Evolutionary conservation across 371 early-diverging fungal genomes (phyloP).

Genomic region (Chytridium lagenaria): DNA sequence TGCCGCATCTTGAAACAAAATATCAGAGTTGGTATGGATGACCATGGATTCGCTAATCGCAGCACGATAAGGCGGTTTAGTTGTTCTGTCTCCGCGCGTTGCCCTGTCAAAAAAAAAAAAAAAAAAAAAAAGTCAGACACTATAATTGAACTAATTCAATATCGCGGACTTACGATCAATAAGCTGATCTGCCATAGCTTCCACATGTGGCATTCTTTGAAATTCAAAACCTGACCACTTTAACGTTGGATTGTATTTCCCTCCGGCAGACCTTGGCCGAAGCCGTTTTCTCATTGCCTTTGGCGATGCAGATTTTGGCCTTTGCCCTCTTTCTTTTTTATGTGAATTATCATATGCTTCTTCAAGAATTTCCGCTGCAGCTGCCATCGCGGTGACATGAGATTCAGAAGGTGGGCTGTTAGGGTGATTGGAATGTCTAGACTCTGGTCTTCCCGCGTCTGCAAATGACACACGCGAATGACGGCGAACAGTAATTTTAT

Average conservation of each 20-base stretch:
- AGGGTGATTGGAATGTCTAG: no score
- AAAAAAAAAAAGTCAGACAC: not conserved
- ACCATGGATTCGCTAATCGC: slow-evolving; percentile 36
- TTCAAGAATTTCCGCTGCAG: no score
- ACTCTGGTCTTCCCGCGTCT: no score
- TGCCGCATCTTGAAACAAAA: slow-evolving; percentile 21
- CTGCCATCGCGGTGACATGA: no score
- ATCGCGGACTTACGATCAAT: no score
- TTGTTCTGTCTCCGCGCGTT: slow-evolving; percentile 29
- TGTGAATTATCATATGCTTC: no score
- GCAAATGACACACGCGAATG: no score
- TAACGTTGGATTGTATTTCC: slow-evolving; percentile 4
- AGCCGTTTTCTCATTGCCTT: not conserved
- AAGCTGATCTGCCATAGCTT: slow-evolving; percentile 29
- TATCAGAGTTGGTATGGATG: slow-evolving; percentile 28
- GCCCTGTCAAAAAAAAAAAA: slow-evolving; percentile 8
- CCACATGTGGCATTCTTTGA: slow-evolving; percentile 23
- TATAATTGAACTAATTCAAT: no score
- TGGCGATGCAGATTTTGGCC: not conserved
- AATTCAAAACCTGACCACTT: slow-evolving; percentile 35
- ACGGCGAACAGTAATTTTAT: no score
- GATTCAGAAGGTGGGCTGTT: no score
- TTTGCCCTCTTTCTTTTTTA: no score
- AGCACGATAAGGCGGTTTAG: slow-evolving; percentile 29
- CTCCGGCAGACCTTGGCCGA: not conserved